phyloP scores from a whole-genome alignment of 345 rosid species.

The Populus deltoides region DNA sequence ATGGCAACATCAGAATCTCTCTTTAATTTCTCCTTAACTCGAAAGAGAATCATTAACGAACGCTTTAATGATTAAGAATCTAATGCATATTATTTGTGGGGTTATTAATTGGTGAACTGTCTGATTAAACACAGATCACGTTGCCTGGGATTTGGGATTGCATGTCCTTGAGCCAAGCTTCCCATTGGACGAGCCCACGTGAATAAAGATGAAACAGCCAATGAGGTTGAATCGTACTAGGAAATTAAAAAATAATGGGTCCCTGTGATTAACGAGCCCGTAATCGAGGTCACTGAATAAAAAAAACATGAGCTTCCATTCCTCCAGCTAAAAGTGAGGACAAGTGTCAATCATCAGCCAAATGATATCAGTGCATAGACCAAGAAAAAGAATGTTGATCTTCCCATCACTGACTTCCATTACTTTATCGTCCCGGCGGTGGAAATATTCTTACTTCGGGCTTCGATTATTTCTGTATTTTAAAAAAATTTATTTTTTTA shows the following conservation, averaged over 20 bases:
- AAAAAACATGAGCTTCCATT: conserved; percentile 2
- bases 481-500: too few relatives aligned
- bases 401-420: conserved; percentile 3
- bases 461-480: not conserved
- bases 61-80: not conserved
- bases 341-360: conserved; percentile 43
- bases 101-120: not conserved
- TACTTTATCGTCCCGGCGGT: not conserved
- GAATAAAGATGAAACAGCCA: conserved; percentile 18
- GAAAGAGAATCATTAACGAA: not conserved
- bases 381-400: conserved; percentile 5
- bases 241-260: not conserved
- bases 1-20: not conserved
- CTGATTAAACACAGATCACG: not conserved
- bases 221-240: conserved; percentile 11
- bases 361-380: conserved; percentile 20
- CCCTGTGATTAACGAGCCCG: not conserved
- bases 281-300: not conserved
- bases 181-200: conserved; percentile 32
- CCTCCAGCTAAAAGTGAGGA: conserved; percentile 15
- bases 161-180: not conserved
- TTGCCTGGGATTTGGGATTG: conserved; percentile 9
- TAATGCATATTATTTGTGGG: not conserved
- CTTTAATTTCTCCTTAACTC: too few relatives aligned
- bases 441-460: not conserved